A percentile compares a stretch with the other conserved stretches of the same genome.
Evolutionary conservation across 768 basidiomycete genomes (phyloP).

Genomic region (Hericium erinaceus): DNA sequence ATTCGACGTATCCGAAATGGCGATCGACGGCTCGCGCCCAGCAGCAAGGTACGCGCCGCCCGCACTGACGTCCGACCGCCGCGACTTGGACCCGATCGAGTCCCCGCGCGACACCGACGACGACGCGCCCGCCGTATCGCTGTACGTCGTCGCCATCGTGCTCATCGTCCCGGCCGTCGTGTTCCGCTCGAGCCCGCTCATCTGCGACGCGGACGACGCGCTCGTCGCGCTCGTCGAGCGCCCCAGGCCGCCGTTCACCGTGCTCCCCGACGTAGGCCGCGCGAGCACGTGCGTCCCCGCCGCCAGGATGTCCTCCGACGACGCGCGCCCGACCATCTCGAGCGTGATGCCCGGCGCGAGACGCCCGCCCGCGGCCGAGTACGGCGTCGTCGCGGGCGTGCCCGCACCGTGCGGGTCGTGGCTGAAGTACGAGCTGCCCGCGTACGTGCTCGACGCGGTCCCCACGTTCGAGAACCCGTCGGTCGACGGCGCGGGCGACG

Average conservation of each 20-base stretch:
- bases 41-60: neutral
- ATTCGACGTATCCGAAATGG: neutral
- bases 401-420: neutral
- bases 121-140: neutral
- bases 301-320: conserved; percentile 13
- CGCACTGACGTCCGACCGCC: neutral
- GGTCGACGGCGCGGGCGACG: neutral
- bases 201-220: conserved; percentile 2
- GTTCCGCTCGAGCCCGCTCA: conserved; percentile 9
- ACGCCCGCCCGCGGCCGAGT: neutral
- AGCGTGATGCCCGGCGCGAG: neutral
- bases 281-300: conserved; percentile 5
- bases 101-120: conserved; percentile 1
- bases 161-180: conserved; percentile 10
- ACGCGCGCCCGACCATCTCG: neutral
- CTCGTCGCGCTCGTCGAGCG: conserved; percentile 10
- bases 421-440: conserved; percentile 1
- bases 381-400: no score
- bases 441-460: neutral
- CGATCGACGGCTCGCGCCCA: neutral
- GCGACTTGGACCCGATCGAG: conserved; percentile 1
- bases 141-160: conserved; percentile 4
- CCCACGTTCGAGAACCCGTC: conserved; percentile 1
- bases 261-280: conserved; percentile 10
- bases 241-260: conserved; percentile 5